Evolutionary conservation across 2,329 filamentous ascomycete species (phyloP), one percentile per base, ranked within the genome.

Genomic region (Thelonectria rubi): DNA sequence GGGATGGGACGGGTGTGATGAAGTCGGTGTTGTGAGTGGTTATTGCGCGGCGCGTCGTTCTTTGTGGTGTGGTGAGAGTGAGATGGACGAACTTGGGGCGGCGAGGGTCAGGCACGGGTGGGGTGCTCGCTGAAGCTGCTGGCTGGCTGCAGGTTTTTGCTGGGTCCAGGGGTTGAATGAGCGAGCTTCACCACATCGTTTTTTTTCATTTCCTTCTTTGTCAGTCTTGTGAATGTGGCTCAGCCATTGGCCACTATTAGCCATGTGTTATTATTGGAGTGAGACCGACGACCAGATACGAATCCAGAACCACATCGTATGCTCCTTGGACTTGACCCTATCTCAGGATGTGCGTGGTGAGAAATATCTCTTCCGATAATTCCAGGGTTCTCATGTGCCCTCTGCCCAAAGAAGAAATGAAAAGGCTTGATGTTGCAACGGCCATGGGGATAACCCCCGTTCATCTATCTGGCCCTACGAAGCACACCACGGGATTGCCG

Each of bases 1-100:
- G 46, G 69, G 65, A 62, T 63, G 32, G 60, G 34, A 37, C 10
- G 26, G 61, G 64, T 62, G 69, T 56, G 43, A 42, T 34, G 50
- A 45, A 30, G 26, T 15, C 15, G 30, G 45, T 46, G 46, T 21
- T 49, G 32, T 47, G 49, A 20, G 49, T 49, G 56, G 56, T 49
- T 54, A 54, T 54, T 59, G 56, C 56, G 43, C 42, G 43, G 50
- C 56, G 48, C 50, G 40, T 47, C 42, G 48, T 42, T 17, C 43
- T 7, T 47, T 47, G 45, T 26, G 45, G 47, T 50, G 24, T 51
- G 37, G 37, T 34, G 49, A 10, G 18, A 18, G 49, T 37, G 34
- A 47, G 24, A 34, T 57, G 32, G 21, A 18, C 42, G 30, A 43
- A 21, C 24, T 30, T 30, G 17, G 53, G n/a, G 32, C 9, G 55